Evolutionary conservation across 2,329 filamentous ascomycete species (phyloP).

Genomic region (Colletotrichum costaricense): DNA sequence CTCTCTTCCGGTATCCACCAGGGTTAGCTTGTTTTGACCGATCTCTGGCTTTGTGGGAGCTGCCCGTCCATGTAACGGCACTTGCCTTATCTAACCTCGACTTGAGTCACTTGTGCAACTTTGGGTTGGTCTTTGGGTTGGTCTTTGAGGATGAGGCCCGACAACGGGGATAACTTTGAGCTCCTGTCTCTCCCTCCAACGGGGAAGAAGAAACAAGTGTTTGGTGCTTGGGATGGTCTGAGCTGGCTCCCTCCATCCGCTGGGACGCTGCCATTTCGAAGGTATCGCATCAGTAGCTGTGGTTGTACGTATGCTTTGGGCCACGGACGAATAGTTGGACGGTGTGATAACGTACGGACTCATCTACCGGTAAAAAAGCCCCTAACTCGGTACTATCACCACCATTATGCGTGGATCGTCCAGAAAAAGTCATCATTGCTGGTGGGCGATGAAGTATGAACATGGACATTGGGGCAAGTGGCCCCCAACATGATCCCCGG

Average conservation of each 20-base stretch:
- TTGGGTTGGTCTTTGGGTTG: neutral
- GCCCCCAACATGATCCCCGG: conserved; percentile 7
- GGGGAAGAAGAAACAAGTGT: conserved; percentile 6
- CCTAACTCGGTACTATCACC: neutral
- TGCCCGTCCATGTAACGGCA: conserved; percentile 5
- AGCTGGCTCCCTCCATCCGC: neutral
- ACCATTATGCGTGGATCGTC: neutral
- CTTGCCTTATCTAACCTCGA: neutral
- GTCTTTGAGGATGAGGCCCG: neutral
- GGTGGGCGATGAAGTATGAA: neutral
- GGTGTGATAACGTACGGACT: neutral
- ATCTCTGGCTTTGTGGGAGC: conserved; percentile 27
- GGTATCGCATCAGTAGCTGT: neutral
- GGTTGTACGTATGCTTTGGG: neutral
- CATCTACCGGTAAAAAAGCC: neutral
- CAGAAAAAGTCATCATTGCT: neutral
- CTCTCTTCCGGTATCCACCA: conserved; percentile 17
- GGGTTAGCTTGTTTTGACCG: conserved; percentile 33
- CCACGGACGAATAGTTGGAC: neutral
- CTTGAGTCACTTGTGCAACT: neutral
- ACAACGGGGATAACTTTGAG: neutral
- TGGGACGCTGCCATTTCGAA: neutral
- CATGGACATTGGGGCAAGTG: neutral
- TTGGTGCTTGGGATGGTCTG: neutral
- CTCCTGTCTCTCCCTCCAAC: conserved; percentile 2